Percentiles rank a stretch among this genome's conserved stretches.
These are phyloP conservation scores for Ustilago bromivora DNA, from an alignment of 1,284 basidiomycete species.

Conservation along the genomic window DNA sequence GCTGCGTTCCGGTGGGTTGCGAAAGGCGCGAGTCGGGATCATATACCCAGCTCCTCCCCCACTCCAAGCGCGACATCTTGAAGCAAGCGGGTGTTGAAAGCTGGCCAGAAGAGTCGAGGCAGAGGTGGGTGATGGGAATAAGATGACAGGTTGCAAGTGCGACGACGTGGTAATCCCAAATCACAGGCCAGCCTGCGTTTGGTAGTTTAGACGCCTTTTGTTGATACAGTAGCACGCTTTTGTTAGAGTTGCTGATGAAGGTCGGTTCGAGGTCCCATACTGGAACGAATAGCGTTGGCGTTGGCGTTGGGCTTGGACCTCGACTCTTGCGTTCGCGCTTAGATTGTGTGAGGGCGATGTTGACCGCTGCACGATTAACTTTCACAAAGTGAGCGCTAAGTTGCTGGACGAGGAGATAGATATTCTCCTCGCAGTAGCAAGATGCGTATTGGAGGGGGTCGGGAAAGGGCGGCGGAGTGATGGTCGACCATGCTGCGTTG, in stretches of 20 bases:
- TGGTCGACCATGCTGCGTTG: slow-evolving; percentile 8
- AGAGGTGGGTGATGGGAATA: neutral
- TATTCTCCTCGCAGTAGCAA: slow-evolving; percentile 63
- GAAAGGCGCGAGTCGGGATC: slow-evolving; percentile 46
- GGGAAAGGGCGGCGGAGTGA: slow-evolving; percentile 29
- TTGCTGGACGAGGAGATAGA: slow-evolving; percentile 34
- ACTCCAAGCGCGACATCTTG: neutral
- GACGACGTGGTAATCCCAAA: slow-evolving; percentile 64
- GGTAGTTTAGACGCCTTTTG: slow-evolving; percentile 40
- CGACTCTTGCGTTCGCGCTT: neutral
- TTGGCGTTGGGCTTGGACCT: neutral
- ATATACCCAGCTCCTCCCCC: slow-evolving; percentile 50
- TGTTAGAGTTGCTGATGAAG: slow-evolving; percentile 48
- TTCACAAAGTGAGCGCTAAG: slow-evolving; percentile 9
- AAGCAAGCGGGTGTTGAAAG: neutral
- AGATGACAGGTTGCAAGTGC: slow-evolving; percentile 32
- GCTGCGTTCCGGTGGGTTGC: neutral
- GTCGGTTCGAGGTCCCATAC: slow-evolving; percentile 45
- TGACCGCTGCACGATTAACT: slow-evolving; percentile 12
- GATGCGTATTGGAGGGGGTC: slow-evolving; percentile 14
- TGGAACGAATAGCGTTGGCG: slow-evolving; percentile 2
- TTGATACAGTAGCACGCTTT: slow-evolving; percentile 45
- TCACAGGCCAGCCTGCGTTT: slow-evolving; percentile 32
- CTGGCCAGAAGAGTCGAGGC: neutral
- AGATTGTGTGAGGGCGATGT: slow-evolving; percentile 5